Evolutionary conservation across 306 rosid species (phyloP).

Genomic region (Argentina anserina): DNA sequence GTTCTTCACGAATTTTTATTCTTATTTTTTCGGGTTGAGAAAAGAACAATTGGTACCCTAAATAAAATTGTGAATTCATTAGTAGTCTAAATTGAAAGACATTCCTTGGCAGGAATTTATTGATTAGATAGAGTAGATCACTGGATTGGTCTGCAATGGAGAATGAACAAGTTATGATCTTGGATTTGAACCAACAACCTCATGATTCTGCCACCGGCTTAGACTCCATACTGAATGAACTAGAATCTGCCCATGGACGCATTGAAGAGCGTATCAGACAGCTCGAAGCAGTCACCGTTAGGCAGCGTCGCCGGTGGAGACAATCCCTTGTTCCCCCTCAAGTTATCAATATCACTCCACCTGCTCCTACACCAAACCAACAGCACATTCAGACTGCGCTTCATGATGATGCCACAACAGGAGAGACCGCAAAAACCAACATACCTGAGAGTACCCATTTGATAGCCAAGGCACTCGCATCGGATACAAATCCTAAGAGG

Average conservation of each 20-base stretch:
- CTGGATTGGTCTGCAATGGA: slow-evolving; percentile 19
- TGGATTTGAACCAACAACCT: slow-evolving; percentile 52
- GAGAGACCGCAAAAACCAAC: slow-evolving; percentile 7
- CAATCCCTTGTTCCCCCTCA: slow-evolving; percentile 27
- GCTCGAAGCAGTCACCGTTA: slow-evolving; percentile 47
- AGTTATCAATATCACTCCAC: slow-evolving; percentile 21
- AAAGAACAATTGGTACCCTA: no score
- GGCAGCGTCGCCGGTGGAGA: slow-evolving; percentile 47
- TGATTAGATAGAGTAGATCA: not conserved
- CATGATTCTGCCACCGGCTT: slow-evolving; percentile 36
- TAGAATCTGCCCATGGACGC: slow-evolving; percentile 48
- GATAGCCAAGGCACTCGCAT: slow-evolving; percentile 53
- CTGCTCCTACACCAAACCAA: slow-evolving; percentile 8
- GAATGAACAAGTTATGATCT: slow-evolving; percentile 38
- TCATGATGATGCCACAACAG: slow-evolving; percentile 2
- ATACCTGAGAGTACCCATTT: slow-evolving; percentile 32
- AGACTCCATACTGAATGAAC: slow-evolving; percentile 49
- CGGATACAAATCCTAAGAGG: slow-evolving; percentile 28
- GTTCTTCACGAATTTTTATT: not conserved
- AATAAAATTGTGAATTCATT: not conserved
- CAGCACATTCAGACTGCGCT: slow-evolving; percentile 13
- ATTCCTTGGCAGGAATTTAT: not conserved
- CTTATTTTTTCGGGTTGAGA: not conserved
- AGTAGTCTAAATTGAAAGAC: not conserved
- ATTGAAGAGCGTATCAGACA: slow-evolving; percentile 59